Base-by-base conservation (phyloP, 78 protist genomes). In the Mantamonas sphyraenae region DNA sequence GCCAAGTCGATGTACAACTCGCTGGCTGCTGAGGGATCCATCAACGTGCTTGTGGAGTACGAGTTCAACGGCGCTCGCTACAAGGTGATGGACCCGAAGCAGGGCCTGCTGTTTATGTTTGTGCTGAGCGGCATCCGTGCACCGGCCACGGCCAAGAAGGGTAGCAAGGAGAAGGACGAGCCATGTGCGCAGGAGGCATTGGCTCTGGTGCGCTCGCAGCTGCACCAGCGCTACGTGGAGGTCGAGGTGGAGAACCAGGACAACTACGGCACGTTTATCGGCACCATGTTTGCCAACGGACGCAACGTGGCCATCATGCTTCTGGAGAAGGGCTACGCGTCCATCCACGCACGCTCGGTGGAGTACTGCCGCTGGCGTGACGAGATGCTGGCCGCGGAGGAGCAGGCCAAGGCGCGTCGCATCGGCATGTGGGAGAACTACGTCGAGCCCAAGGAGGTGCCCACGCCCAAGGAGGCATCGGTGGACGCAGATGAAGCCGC, bases 61-160 rank as follows among this genome's bases (percentile, higher is more conserved):
- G 69, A 68, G 40, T 3, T 39, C 14, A 34, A 31, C 69, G 87
- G 74, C 59, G 26, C 73, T 17, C 73, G 87, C 43, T 16, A 70
- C 40, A 26, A 39, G 66, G 16, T 74, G 20, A 60, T 28, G 40
- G 40, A 76, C 26, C 73, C 74, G 3, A 51, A 55, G 45, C 78
- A 73, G 42, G 31, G 5, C 51, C 22, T 22, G 59, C 3, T 62
- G 33, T 0, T 74, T 40, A 16, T 45, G 4, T 64, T 80, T 9
- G 60, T 53, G 31, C 64, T 63, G 30, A 40, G 24, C 33, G 71
- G 65, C 55, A 28, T 73, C 63, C 35, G 35, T 30, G 30, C 58
- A 43, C 77, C 69, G 26, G 51, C 56, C 38, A 53, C 71, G 31
- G 19, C 28, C 33, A 64, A 64, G 26, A 22, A 34, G 43, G 22